phyloP scores from a whole-genome alignment of 2,329 filamentous ascomycete species.

The Tolypocladium tundrense region DNA sequence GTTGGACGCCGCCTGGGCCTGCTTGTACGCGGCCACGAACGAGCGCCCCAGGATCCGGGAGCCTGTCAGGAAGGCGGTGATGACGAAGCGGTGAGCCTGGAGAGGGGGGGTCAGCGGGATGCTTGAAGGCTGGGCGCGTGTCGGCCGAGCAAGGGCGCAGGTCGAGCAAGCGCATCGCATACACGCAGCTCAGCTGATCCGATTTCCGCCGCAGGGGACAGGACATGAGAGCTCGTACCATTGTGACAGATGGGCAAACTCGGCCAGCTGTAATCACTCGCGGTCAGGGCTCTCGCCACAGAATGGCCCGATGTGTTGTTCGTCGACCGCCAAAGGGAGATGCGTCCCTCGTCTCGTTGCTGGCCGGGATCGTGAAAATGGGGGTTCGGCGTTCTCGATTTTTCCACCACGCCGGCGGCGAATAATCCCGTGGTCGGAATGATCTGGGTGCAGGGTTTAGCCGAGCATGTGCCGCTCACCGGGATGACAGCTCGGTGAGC shows the following conservation, averaged over 20 bases:
- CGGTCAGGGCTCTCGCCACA: neutral
- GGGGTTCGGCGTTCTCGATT: constrained; percentile 12
- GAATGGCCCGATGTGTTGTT: neutral
- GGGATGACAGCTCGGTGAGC: neutral
- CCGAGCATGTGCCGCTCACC: constrained; percentile 16
- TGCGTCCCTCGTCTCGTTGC: constrained; percentile 15
- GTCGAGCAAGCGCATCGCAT: neutral
- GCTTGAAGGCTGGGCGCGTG: neutral
- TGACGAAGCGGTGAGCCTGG: constrained; percentile 78
- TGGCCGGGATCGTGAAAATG: constrained; percentile 11
- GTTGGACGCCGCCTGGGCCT: constrained; percentile 78
- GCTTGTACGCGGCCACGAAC: constrained; percentile 89
- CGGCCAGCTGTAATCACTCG: neutral
- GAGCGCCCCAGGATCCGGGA: constrained; percentile 86
- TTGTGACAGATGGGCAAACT: constrained; percentile 8
- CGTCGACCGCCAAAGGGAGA: constrained; percentile 2
- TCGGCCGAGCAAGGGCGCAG: neutral
- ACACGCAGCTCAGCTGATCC: neutral
- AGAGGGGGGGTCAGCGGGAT: constrained; percentile 6
- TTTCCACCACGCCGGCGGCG: constrained; percentile 15
- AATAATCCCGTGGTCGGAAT: constrained; percentile 18
- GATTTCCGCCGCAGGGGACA: neutral
- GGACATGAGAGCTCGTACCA: neutral
- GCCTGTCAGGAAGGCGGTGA: constrained; percentile 87
- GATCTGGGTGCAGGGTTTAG: constrained; percentile 6